Evolutionary conservation across 495 filamentous ascomycete genomes (phyloP).

Genomic region (Aspergillus cristatus): DNA sequence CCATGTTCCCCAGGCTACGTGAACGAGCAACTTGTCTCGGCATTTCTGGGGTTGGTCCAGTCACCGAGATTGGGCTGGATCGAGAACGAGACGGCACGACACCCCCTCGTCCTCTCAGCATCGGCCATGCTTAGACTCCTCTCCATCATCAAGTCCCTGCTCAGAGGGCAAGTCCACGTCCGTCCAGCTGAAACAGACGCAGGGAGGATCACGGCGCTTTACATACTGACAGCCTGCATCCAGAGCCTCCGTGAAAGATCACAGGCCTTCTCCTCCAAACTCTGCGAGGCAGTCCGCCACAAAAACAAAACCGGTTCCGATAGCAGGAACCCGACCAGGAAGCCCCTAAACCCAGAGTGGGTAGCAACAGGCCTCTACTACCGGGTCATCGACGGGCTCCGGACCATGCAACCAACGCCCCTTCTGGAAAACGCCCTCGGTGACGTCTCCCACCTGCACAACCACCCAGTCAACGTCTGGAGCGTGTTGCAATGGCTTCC

Average conservation of each 20-base stretch:
- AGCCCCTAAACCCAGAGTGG: conserved; percentile 2
- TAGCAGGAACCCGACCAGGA: background rate
- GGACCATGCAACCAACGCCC: background rate
- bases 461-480: background rate
- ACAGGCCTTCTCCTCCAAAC: background rate
- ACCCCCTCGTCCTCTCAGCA: conserved; percentile 7
- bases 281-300: conserved; percentile 3
- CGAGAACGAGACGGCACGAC: background rate
- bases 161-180: conserved; percentile 1
- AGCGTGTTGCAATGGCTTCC: conserved; percentile 3
- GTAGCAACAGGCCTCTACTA: conserved; percentile 12
- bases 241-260: conserved; percentile 4
- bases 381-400: conserved; percentile 3
- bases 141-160: conserved; percentile 2
- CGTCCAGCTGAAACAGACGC: background rate
- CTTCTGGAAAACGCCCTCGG: conserved; percentile 6
- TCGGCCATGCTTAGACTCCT: conserved; percentile 6
- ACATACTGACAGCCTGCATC: conserved; percentile 3
- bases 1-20: background rate
- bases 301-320: background rate
- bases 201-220: conserved; percentile 5
- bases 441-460: background rate
- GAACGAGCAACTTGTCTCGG: background rate
- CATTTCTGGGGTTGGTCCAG: background rate
- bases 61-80: conserved; percentile 1